Conservation (phyloP, 176 grass and related monocot genomes). For the Phoenix roebelenii region DNA sequence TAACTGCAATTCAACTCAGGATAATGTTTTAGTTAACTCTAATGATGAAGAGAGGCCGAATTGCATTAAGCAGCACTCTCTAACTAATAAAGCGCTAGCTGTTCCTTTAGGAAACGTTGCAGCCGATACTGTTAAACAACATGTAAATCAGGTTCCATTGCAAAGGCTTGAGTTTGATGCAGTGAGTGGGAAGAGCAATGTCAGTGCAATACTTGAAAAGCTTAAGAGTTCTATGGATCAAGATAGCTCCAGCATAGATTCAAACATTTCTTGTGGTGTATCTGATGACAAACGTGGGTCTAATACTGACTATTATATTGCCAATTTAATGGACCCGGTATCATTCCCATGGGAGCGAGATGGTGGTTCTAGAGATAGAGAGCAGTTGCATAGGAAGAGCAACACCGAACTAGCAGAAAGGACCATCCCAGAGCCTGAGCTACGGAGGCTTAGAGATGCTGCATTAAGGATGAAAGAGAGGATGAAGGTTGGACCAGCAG, state of each 20-base stretch:
- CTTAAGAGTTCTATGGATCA: conserved; percentile 30
- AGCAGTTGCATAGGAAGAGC: conserved; percentile 12
- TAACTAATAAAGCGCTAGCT: neutral
- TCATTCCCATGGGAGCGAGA: conserved; percentile 70
- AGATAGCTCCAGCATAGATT: conserved; percentile 9
- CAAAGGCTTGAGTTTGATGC: neutral
- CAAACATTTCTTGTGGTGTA: neutral
- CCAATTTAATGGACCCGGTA: conserved; percentile 32
- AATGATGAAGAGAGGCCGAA: too few relatives aligned
- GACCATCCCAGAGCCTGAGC: conserved; percentile 67
- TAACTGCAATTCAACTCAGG: too few relatives aligned
- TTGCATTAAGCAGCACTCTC: neutral
- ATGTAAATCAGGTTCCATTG: neutral
- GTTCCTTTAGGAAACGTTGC: neutral
- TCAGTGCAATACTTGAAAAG: conserved; percentile 33
- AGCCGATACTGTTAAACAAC: neutral
- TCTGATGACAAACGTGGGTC: conserved; percentile 7
- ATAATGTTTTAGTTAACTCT: too few relatives aligned
- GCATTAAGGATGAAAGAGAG: conserved; percentile 93
- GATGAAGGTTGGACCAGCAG: conserved; percentile 74
- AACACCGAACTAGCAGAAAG: conserved; percentile 67
- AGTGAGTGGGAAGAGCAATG: conserved; percentile 2
- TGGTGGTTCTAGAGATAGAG: conserved; percentile 13
- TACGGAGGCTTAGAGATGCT: conserved; percentile 54
- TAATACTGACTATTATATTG: conserved; percentile 14